Evolutionary conservation across 2,329 filamentous ascomycete genomes (phyloP), one percentile per base, ranked within the genome.

Genomic region (Nemania sp.): DNA sequence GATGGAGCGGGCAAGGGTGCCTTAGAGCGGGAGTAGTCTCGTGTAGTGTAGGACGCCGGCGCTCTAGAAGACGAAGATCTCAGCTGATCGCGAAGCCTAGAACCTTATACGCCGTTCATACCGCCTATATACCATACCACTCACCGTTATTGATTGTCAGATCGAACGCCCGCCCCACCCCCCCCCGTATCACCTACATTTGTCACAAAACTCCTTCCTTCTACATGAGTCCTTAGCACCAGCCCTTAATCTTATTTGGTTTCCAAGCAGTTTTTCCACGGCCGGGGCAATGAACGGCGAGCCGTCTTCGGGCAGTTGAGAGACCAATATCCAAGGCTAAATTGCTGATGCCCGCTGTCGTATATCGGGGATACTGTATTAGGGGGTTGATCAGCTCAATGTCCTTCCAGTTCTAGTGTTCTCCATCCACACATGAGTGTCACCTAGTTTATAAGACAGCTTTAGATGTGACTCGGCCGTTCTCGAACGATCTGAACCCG

Each of bases 1-100:
- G 15, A n/a, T 39, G 15, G 35, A 11, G 9, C 9, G 11, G 35
- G 15, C 3, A 39, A 11, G 11, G 11, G 35, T 39, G 35, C 11
- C 35, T 12, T 12, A 39, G 11, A 39, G 35, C 25, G 25, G 25
- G 25, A 29, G 25, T 29, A 29, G 25, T 29, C 4, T 29, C 25
- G 25, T 29, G 25, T 29, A 29, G 25, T 29, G 25, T 29, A 29
- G 25, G 25, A 29, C 25, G 25, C 25, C 25, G 25, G 42, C 37
- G 56, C 58, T 64, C 62, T 55, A 64, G 62, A 64, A 57, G 50
- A 56, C 40, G 20, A 57, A 32, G 46, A 56, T 48, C 54, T 46
- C 45, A 60, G 56, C 56, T 29, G 49, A 54, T 34, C 49, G 15
- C 42, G 15, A 59, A 62, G 60, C 54, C 60, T 55, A 57, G 59